phyloP scores from a whole-genome alignment of 2,329 filamentous ascomycete genomes.

The Basipetospora chlamydospora region DNA sequence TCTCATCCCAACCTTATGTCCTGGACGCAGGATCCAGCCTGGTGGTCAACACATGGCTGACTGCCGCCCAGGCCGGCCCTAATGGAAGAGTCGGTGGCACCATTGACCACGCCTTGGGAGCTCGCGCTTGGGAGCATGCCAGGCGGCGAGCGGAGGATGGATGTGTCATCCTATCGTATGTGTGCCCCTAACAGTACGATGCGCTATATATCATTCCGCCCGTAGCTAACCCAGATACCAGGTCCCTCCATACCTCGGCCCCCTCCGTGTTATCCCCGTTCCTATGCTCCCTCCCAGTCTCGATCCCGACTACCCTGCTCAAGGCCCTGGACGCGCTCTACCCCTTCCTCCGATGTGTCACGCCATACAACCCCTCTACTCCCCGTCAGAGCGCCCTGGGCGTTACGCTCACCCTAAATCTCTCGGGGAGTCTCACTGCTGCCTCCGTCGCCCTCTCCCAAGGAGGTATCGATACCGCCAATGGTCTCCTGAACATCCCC shows the following conservation, averaged over 20 bases:
- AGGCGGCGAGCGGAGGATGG: slow-evolving; percentile 88
- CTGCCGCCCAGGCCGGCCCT: slow-evolving; percentile 54
- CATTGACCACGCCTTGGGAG: slow-evolving; percentile 64
- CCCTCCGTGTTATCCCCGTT: slow-evolving; percentile 77
- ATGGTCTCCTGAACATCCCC: slow-evolving; percentile 69
- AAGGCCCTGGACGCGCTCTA: slow-evolving; percentile 68
- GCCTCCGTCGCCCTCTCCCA: slow-evolving; percentile 68
- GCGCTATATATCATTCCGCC: background rate
- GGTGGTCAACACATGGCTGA: slow-evolving; percentile 92
- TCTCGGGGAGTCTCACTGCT: slow-evolving; percentile 63
- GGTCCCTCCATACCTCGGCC: slow-evolving; percentile 76
- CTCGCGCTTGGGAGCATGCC: slow-evolving; percentile 90
- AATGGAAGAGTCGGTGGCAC: slow-evolving; percentile 61
- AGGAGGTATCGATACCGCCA: slow-evolving; percentile 71
- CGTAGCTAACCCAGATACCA: slow-evolving; percentile 20
- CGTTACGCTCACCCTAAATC: slow-evolving; percentile 66
- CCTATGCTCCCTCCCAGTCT: slow-evolving; percentile 63
- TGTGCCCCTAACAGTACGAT: slow-evolving; percentile 9
- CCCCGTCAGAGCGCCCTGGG: slow-evolving; percentile 69
- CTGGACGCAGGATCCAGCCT: slow-evolving; percentile 84
- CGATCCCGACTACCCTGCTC: slow-evolving; percentile 60
- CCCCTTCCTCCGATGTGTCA: slow-evolving; percentile 78
- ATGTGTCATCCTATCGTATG: slow-evolving; percentile 77
- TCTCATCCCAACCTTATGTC: slow-evolving; percentile 65
- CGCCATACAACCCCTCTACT: slow-evolving; percentile 75